phyloP scores from a whole-genome alignment of 805 yeast genomes.

The Teunomyces funiuensis region DNA sequence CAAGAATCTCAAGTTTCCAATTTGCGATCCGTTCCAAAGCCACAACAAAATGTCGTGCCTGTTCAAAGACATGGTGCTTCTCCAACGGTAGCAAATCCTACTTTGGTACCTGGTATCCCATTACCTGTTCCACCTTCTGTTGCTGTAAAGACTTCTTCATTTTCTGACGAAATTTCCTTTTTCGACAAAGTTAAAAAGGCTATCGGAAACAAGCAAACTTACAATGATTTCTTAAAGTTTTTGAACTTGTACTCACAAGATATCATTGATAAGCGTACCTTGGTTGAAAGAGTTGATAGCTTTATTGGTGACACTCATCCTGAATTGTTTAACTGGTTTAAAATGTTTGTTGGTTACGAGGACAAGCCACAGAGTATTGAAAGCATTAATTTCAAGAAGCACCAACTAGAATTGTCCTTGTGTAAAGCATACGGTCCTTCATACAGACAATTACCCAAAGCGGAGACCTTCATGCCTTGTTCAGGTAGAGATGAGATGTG shows the following conservation, averaged over 20 bases:
- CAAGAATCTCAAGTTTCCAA: constrained; percentile 52
- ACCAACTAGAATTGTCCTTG: constrained; percentile 81
- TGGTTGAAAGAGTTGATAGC: constrained; percentile 80
- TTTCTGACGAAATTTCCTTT: constrained; percentile 83
- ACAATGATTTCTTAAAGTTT: constrained; percentile 88
- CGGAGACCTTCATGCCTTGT: constrained; percentile 95
- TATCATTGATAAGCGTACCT: constrained; percentile 76
- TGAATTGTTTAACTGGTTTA: constrained; percentile 89
- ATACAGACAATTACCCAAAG: constrained; percentile 86
- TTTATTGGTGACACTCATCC: constrained; percentile 75
- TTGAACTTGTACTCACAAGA: constrained; percentile 88
- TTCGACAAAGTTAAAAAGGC: constrained; percentile 90
- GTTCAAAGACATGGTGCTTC: constrained; percentile 30
- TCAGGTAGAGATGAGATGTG: constrained; percentile 99
- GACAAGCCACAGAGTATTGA: constrained; percentile 86
- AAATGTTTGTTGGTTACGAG: constrained; percentile 83
- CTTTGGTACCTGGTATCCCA: constrained; percentile 80
- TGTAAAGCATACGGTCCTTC: constrained; percentile 97
- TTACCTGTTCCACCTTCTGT: constrained; percentile 65
- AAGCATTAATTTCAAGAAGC: constrained; percentile 84
- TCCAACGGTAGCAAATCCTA: constrained; percentile 48
- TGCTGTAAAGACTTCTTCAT: constrained; percentile 51
- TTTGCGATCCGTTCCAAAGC: constrained; percentile 33
- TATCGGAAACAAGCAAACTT: constrained; percentile 84
- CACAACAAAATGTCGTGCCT: constrained; percentile 2